Evolutionary conservation across 768 basidiomycete species (phyloP).

Genomic region (Suillus occidentalis): DNA sequence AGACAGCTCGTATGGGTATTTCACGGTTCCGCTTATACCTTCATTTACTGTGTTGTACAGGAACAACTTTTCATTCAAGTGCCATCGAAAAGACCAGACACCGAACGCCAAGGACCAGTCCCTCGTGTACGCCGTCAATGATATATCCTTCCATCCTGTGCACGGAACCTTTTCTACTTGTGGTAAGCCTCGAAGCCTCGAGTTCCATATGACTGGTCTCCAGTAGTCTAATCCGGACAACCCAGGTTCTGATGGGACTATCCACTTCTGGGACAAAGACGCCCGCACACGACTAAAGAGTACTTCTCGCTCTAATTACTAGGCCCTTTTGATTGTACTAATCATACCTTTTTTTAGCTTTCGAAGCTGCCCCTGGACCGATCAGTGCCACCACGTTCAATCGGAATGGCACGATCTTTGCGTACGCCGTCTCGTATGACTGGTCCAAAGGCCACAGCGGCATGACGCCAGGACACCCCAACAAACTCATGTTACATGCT

Average conservation of each 20-base stretch:
- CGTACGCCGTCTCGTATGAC: constrained; percentile 90
- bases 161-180: constrained; percentile 86
- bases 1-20: constrained; percentile 56
- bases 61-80: constrained; percentile 88
- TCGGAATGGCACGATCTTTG: constrained; percentile 84
- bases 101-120: constrained; percentile 63
- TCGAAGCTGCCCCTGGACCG: constrained; percentile 73
- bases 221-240: neutral
- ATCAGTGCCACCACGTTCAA: constrained; percentile 84
- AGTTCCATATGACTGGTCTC: constrained; percentile 4
- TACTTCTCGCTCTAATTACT: constrained; percentile 35
- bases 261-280: constrained; percentile 96
- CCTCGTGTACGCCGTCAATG: constrained; percentile 80
- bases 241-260: constrained; percentile 77
- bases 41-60: constrained; percentile 31
- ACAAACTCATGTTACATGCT: constrained; percentile 82
- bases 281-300: constrained; percentile 90
- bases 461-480: constrained; percentile 65
- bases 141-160: constrained; percentile 82
- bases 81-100: constrained; percentile 61
- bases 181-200: constrained; percentile 43
- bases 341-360: constrained; percentile 44
- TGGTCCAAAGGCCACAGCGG: constrained; percentile 93
- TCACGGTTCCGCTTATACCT: neutral
- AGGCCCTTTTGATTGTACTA: neutral